Conservation (phyloP, 441 rosid genomes). For the Kokia cookei region DNA sequence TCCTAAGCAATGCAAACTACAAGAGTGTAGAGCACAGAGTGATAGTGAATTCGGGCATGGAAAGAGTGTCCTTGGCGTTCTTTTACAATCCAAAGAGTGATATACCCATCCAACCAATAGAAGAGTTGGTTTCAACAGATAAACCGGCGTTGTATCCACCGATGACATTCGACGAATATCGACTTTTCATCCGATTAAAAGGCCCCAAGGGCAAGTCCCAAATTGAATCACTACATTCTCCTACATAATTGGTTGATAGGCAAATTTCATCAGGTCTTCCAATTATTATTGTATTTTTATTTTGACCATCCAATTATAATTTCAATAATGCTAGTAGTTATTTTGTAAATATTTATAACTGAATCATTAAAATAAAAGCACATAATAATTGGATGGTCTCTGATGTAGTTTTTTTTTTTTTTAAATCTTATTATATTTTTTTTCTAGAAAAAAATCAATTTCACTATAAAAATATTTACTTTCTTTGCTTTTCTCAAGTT, state of each 20-base stretch:
- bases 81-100: slow-evolving; percentile 89
- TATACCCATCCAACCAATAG: slow-evolving; percentile 57
- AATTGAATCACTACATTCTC: slow-evolving; percentile 60
- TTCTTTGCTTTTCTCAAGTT: too few species aligned
- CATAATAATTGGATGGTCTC: too few species aligned
- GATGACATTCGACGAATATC: slow-evolving; percentile 79
- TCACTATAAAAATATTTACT: too few species aligned
- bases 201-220: slow-evolving; percentile 89
- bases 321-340: too few species aligned
- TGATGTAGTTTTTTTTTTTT: too few species aligned
- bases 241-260: slow-evolving; percentile 12
- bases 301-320: too few species aligned
- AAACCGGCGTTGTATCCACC: slow-evolving; percentile 53
- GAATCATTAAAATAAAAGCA: too few species aligned
- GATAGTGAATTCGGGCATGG: slow-evolving; percentile 55
- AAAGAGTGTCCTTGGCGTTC: slow-evolving; percentile 77
- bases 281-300: too few species aligned
- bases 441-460: too few species aligned
- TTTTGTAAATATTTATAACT: too few species aligned
- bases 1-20: slow-evolving; percentile 71
- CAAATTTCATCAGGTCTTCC: too few species aligned
- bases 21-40: slow-evolving; percentile 91
- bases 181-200: slow-evolving; percentile 60
- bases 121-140: slow-evolving; percentile 50
- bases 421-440: too few species aligned